Base-by-base conservation (phyloP, 768 basidiomycete species). In the Cytidiella melzeri region DNA sequence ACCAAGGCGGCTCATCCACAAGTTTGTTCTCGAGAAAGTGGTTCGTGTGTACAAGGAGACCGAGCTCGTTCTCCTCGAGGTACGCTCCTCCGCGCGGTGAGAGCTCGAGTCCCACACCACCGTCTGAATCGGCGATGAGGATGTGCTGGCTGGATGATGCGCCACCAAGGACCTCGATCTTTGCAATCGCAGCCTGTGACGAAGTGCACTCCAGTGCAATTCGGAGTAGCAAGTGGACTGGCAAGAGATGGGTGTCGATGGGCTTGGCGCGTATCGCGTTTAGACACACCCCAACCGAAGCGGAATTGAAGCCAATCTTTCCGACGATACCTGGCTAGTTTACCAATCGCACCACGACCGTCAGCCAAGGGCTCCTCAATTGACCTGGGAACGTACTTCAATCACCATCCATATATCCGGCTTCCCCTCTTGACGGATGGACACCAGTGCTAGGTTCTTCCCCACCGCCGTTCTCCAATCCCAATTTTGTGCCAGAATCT, bases 271-370 rank as follows among this genome's bases (percentile, higher is more conserved):
- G 63, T 47, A 69, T 67, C 15, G 68, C 68, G 53, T 69, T 69
- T 43, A 69, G 57, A 52, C 64, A 66, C 18, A 65, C 64, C 40
- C 68, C 68, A 23, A 69, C 62, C 1, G 67, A 67, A 13, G 58
- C 53, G 1, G 64, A 61, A 53, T 69, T 69, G 58, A 66, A 67
- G 21, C 68, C 68, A 24, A 69, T 69, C 55, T 69, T 69, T 40
- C 67, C 68, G 4, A 69, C 62, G 48, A 69, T 66, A 15, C 68
- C 68, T 21, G 67, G 61, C 67, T 68, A 45, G 7, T 7, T 15
- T n/a, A 10, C 12, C 7, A 9, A 42, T n/a, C n/a, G n/a, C n/a
- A n/a, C n/a, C n/a, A n/a, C n/a, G n/a, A n/a, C n/a, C n/a, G n/a
- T n/a, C n/a, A n/a, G n/a, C n/a, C n/a, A n/a, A n/a, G n/a, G n/a